phyloP scores from a whole-genome alignment of 1,284 basidiomycete species.

The Ustilago cynodontis region DNA sequence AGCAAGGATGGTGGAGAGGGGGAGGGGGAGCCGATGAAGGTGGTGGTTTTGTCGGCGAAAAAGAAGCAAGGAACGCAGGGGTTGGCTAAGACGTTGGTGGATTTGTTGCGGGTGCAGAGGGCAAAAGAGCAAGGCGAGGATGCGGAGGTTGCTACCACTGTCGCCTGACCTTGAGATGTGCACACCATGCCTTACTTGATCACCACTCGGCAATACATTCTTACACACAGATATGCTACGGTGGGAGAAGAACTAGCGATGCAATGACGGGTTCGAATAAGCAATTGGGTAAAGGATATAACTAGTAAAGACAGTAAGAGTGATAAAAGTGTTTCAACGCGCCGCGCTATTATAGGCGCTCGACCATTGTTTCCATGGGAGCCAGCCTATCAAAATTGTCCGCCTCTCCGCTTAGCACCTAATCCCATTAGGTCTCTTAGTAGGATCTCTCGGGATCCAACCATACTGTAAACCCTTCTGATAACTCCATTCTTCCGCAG shows the following conservation, averaged over 20 bases:
- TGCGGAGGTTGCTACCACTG: not conserved
- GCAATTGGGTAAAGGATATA: not conserved
- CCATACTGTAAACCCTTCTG: constrained; percentile 65
- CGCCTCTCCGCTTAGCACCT: constrained; percentile 12
- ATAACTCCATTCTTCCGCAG: constrained; percentile 68
- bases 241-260: too few species aligned
- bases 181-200: not conserved
- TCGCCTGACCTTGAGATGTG: not conserved
- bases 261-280: too few species aligned
- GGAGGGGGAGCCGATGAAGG: constrained; percentile 18
- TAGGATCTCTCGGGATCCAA: constrained; percentile 61
- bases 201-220: not conserved
- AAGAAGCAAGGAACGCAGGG: constrained; percentile 44
- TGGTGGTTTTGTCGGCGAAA: constrained; percentile 44
- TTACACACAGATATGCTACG: not conserved
- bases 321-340: not conserved
- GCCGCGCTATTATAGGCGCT: not conserved
- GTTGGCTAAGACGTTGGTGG: constrained; percentile 39
- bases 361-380: constrained; percentile 18
- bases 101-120: constrained; percentile 29
- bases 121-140: constrained; percentile 9
- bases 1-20: not conserved
- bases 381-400: not conserved
- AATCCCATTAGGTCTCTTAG: constrained; percentile 40
- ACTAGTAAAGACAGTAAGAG: constrained; percentile 25